Percentiles rank a stretch among this genome's conserved stretches.
Evolutionary conservation across 495 filamentous ascomycete genomes (phyloP).

Genomic region (Mytilinidion resinicola): DNA sequence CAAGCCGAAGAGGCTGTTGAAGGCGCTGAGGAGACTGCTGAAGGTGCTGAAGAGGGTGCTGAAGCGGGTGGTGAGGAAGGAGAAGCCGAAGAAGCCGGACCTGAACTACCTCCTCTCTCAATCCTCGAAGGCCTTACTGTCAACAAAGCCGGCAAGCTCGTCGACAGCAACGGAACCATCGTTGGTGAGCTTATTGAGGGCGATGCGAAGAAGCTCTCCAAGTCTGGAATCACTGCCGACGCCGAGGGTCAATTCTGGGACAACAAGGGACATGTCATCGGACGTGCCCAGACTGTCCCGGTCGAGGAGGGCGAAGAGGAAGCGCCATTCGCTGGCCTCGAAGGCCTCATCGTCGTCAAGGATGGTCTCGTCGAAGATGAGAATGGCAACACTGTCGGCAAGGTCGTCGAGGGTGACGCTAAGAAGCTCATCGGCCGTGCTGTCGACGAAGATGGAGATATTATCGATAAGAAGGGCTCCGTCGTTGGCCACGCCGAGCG

Average conservation of each 20-base stretch:
- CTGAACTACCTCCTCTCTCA: conserved; percentile 49
- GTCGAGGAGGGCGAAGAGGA: conserved; percentile 52
- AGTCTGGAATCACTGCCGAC: conserved; percentile 34
- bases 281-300: conserved; percentile 37
- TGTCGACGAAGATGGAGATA: conserved; percentile 61
- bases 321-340: conserved; percentile 57
- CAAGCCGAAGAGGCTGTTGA: conserved; percentile 20
- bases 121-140: conserved; percentile 54
- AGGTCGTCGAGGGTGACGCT: conserved; percentile 54
- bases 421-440: conserved; percentile 57
- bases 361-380: conserved; percentile 56
- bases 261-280: conserved; percentile 41
- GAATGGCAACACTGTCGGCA: conserved; percentile 52
- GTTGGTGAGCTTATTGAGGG: conserved; percentile 42
- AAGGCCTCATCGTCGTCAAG: conserved; percentile 54
- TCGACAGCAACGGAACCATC: conserved; percentile 35
- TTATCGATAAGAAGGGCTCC: conserved; percentile 57
- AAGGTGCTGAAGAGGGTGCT: conserved; percentile 27
- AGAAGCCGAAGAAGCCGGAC: conserved; percentile 20
- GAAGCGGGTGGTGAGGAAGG: conserved; percentile 28
- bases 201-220: conserved; percentile 41
- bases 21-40: conserved; percentile 15
- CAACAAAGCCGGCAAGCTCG: conserved; percentile 56
- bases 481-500: conserved; percentile 57
- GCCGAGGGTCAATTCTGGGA: conserved; percentile 42